Conservation (phyloP, 208 protist species). For the Giardia duodenalis region DNA sequence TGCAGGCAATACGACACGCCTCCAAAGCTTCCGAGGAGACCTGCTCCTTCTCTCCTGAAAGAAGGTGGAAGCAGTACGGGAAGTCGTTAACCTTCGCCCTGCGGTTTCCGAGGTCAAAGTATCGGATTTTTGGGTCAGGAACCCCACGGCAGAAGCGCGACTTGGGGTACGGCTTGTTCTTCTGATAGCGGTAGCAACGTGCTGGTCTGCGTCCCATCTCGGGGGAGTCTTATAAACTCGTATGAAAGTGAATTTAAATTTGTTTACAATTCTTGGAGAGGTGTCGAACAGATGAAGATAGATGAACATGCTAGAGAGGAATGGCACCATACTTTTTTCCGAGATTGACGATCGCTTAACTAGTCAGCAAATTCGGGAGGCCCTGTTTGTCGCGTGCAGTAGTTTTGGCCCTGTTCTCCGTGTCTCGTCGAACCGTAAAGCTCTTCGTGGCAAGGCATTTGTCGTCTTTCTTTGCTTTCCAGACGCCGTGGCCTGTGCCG, state of each 20-base stretch:
- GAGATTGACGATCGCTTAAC: background rate
- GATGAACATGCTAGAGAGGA: background rate
- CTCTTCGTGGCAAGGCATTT: background rate
- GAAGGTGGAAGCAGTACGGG: slow-evolving; percentile 81
- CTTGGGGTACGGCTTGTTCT: slow-evolving; percentile 79
- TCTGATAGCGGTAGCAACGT: slow-evolving; percentile 62
- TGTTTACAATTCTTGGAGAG: background rate
- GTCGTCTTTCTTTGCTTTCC: background rate
- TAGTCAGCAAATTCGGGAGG: background rate
- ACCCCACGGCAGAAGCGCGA: slow-evolving; percentile 94
- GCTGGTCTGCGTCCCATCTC: slow-evolving; percentile 59
- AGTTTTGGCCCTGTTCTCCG: background rate
- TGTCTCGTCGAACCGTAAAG: background rate
- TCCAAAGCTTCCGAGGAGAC: slow-evolving; percentile 91
- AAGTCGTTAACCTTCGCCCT: slow-evolving; percentile 79
- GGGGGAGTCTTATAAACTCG: too few relatives aligned
- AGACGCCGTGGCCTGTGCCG: background rate
- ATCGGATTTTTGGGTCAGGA: slow-evolving; percentile 60
- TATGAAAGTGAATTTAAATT: too few relatives aligned
- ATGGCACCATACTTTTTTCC: background rate
- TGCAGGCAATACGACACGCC: slow-evolving; percentile 90
- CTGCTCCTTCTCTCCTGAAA: slow-evolving; percentile 92
- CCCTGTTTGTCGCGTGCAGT: background rate
- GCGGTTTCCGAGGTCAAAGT: slow-evolving; percentile 91
- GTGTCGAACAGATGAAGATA: background rate